Evolutionary conservation across 163 green algal genomes (phyloP).

Genomic region (Prototheca wickerhamii): DNA sequence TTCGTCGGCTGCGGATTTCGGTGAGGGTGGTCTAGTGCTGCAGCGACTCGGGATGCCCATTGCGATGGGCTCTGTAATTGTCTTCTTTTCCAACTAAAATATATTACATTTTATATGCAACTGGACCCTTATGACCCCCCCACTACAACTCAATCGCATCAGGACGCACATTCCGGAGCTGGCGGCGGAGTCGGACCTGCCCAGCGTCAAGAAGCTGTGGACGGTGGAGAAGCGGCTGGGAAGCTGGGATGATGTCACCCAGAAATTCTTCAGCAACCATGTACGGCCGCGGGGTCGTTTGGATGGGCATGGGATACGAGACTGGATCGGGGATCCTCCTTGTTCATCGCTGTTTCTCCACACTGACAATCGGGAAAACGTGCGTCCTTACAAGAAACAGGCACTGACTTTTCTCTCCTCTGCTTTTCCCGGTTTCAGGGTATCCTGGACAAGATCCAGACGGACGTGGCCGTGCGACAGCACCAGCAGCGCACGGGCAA

Average conservation of each 20-base stretch:
- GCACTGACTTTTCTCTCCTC: not conserved
- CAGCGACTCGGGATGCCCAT: not conserved
- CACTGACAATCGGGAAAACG: too few relatives aligned
- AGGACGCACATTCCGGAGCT: constrained; percentile 26
- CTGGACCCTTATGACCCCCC: not conserved
- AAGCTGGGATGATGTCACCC: constrained; percentile 49
- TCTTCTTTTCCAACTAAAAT: too few relatives aligned
- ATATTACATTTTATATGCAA: not conserved
- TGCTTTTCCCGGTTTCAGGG: not conserved
- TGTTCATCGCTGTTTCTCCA: too few relatives aligned
- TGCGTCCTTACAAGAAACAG: not conserved
- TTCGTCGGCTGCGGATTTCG: constrained; percentile 67
- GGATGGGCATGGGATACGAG: not conserved
- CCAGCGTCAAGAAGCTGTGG: constrained; percentile 42
- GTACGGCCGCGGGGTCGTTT: not conserved
- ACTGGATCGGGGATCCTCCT: not conserved
- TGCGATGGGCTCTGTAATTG: too few relatives aligned
- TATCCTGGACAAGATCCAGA: not conserved
- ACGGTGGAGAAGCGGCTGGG: constrained; percentile 64
- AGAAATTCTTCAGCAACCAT: constrained; percentile 54
- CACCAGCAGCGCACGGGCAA: not conserved
- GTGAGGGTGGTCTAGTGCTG: not conserved
- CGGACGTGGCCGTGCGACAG: not conserved
- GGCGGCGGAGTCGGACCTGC: constrained; percentile 17
- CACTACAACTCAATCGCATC: constrained; percentile 3